Evolutionary conservation across 805 yeast genomes (phyloP), one percentile per base, ranked within the genome.

Genomic region (Brettanomyces custersianus): DNA sequence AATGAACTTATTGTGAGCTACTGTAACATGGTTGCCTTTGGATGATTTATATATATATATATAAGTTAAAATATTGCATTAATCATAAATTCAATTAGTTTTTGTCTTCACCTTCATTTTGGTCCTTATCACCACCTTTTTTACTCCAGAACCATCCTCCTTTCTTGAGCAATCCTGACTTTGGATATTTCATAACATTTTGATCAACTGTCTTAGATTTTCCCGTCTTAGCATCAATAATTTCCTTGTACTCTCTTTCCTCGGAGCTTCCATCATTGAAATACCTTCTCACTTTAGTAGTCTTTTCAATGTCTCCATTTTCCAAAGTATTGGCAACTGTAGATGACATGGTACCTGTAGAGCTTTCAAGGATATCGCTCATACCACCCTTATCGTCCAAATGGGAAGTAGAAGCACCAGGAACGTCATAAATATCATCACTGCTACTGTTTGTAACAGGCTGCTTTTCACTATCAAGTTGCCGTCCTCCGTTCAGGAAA

Each of bases 1-100:
- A 33, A 21, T 11, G 70, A 65, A 33, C 45, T 68, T n/a, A 55
- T 65, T 2, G 59, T 68, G 3, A 57, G 64, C n/a, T 68, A 68
- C 31, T 68, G 72, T 36, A 57, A 62, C 11, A 60, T 60, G 8
- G 67, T 65, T 18, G 74, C 74, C 0, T 68, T 68, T 51, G 71
- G 74, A 0, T 68, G 43, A 47, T n/a, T 15, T 4, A 15, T 32
- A 10, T 12, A 16, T 7, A 16, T 30, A 33, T 33, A 25, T 25
- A 12, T 33, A 23, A 19, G 34, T 36, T 13, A 27, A 10, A 9
- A n/a, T 15, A 12, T 27, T 27, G 13, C 30, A n/a, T 27, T 15
- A 15, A 27, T 13, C 17, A 27, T n/a, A 27, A 27, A 8, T n/a
- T 12, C 30, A 27, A 27, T 27, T 27, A 27, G 9, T n/a, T 27